Conservation (phyloP, 805 yeast species). For the Lachancea meyersii region DNA sequence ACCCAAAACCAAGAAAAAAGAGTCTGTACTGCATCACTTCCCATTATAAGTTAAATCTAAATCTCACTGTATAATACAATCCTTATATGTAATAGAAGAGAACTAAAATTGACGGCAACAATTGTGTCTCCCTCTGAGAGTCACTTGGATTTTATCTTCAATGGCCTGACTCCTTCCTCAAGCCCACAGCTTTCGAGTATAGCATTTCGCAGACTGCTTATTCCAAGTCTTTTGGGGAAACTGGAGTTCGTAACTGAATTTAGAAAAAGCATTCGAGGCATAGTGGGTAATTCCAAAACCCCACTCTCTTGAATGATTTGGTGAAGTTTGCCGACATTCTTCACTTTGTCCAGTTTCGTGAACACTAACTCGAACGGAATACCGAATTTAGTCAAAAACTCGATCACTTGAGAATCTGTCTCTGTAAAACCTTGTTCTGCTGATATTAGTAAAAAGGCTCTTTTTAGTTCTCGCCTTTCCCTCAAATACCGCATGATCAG, state of each 20-base stretch:
- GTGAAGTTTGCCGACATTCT: slow-evolving; percentile 35
- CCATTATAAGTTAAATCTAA: slow-evolving; percentile 1
- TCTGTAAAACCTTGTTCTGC: slow-evolving; percentile 53
- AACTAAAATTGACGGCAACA: neutral
- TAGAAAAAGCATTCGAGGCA: slow-evolving; percentile 41
- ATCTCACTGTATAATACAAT: slow-evolving; percentile 9
- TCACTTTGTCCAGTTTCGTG: slow-evolving; percentile 66
- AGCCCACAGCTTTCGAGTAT: slow-evolving; percentile 51
- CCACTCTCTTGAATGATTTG: slow-evolving; percentile 35
- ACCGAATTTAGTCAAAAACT: slow-evolving; percentile 46
- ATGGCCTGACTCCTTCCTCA: slow-evolving; percentile 20
- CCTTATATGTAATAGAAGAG: slow-evolving; percentile 8
- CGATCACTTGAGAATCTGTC: slow-evolving; percentile 50
- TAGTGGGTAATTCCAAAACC: slow-evolving; percentile 38
- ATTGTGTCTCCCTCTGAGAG: neutral
- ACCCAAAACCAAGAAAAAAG: neutral
- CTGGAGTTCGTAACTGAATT: slow-evolving; percentile 40
- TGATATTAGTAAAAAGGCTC: slow-evolving; percentile 58
- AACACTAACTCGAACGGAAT: slow-evolving; percentile 67
- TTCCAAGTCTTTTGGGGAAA: slow-evolving; percentile 42
- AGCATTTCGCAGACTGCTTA: slow-evolving; percentile 44
- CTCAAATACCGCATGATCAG: slow-evolving; percentile 58
- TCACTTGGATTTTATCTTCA: slow-evolving; percentile 5
- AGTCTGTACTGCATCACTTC: slow-evolving; percentile 4
- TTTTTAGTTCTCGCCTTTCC: slow-evolving; percentile 46